Base-by-base conservation (phyloP, 2,329 filamentous ascomycete genomes). In the Aureobasidium sp. region DNA sequence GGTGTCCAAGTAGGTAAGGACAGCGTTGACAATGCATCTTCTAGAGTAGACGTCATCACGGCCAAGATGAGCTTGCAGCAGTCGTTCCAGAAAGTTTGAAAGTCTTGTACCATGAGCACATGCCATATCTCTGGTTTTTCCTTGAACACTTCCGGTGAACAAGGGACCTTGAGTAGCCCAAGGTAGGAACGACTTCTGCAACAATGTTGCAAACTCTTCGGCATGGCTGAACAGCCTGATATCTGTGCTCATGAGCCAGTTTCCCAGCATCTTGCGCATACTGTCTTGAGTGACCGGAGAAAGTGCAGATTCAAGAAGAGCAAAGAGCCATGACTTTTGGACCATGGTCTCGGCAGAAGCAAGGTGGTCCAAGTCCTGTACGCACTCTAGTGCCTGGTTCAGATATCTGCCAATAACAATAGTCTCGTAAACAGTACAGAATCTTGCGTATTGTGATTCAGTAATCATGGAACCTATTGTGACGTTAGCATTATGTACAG, bases 401-500 rank as follows among this genome's bases (percentile, higher is more conserved):
- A 77, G 66, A 64, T 81, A 81, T 27, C 79, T 73, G 43, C 78
- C 76, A 24, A 81, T 71, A 8, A 80, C 74, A 17, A 81, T 75
- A 0, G 75, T 80, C 62, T 81, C 78, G 63, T 78, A 81, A 1
- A 81, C 68, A 5, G 73, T 74, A 46, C 74, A 75, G 61, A 74
- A 81, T 36, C 74, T 73, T 7, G 74, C 71, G 64, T 79, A 81
- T 32, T 76, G 73, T 0, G 53, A 47, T 48, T 56, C 20, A 69
- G 56, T 39, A 12, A 43, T n/a, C 12, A 56, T 6, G 12, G 34
- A 62, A 3, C 59, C 55, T 61, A 17, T 15, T 24, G 9, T 15
- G 8, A 3, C 3, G 13, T 61, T 24, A 52, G 47, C 26, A 15
- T 12, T 24, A 13, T 4, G 5, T 32, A 20, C 2, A 46, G 24